Percentiles rank a stretch among this genome's conserved stretches.
phyloP scores from a whole-genome alignment of 768 basidiomycete species.

The Rhizopogon rudus region DNA sequence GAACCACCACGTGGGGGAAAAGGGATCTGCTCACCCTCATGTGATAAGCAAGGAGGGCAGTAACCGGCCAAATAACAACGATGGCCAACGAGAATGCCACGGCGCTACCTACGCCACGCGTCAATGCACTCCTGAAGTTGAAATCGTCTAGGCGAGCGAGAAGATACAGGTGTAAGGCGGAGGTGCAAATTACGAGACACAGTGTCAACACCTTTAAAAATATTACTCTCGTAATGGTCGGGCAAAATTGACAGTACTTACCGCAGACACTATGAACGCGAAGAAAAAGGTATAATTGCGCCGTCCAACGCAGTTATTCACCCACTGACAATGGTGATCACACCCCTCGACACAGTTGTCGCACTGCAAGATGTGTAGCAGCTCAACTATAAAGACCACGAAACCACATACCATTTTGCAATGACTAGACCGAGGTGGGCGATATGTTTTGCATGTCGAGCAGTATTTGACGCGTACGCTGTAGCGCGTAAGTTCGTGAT shows the following conservation, averaged over 20 bases:
- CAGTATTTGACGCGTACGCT: conserved; percentile 94
- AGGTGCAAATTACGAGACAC: conserved; percentile 74
- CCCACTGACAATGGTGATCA: conserved; percentile 88
- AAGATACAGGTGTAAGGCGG: conserved; percentile 75
- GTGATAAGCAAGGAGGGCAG: conserved; percentile 78
- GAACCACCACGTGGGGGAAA: neutral
- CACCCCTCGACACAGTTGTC: conserved; percentile 97
- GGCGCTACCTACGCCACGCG: conserved; percentile 67
- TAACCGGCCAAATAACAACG: conserved; percentile 77
- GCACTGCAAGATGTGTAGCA: conserved; percentile 47
- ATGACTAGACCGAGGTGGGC: conserved; percentile 92
- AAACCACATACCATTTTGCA: conserved; percentile 77
- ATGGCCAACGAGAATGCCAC: conserved; percentile 73
- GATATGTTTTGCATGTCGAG: conserved; percentile 86
- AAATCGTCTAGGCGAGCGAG: conserved; percentile 49
- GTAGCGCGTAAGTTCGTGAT: conserved; percentile 5
- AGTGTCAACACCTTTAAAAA: conserved; percentile 59
- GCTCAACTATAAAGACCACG: neutral
- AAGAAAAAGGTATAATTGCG: conserved; percentile 96
- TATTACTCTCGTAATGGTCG: conserved; percentile 4
- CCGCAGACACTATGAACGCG: conserved; percentile 69
- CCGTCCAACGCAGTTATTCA: conserved; percentile 94
- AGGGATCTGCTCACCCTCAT: conserved; percentile 54
- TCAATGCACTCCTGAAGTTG: conserved; percentile 42
- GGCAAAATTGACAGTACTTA: conserved; percentile 34